Evolutionary conservation across 495 filamentous ascomycete species (phyloP).

Genomic region (Penicillium angulare): DNA sequence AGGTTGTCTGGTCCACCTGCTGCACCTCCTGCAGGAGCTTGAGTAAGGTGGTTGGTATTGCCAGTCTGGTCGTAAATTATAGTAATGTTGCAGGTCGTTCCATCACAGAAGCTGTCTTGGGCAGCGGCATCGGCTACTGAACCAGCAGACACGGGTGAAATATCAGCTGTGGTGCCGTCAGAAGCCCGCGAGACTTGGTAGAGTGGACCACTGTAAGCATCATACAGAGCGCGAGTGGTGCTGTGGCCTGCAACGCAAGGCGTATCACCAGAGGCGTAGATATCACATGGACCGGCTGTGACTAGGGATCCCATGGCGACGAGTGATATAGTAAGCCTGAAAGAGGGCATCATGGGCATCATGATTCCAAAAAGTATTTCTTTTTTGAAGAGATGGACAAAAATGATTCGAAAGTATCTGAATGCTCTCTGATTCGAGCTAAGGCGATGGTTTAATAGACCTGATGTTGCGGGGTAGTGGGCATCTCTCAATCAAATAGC

Average conservation of each 20-base stretch:
- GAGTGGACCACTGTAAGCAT: slow-evolving; percentile 47
- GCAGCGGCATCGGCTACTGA: slow-evolving; percentile 54
- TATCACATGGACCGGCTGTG: slow-evolving; percentile 52
- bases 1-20: slow-evolving; percentile 51
- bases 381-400: not conserved
- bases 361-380: not conserved
- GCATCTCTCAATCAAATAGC: not conserved
- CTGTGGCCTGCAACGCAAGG: slow-evolving; percentile 58
- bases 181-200: slow-evolving; percentile 56
- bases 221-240: slow-evolving; percentile 57
- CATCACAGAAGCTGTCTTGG: slow-evolving; percentile 55
- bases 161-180: slow-evolving; percentile 44
- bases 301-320: slow-evolving; percentile 22
- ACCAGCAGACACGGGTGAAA: slow-evolving; percentile 46
- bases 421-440: not conserved
- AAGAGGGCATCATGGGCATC: not conserved
- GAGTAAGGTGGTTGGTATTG: slow-evolving; percentile 54
- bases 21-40: slow-evolving; percentile 51
- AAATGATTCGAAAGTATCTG: not conserved
- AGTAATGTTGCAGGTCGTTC: slow-evolving; percentile 55
- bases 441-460: not conserved
- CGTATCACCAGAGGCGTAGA: slow-evolving; percentile 52
- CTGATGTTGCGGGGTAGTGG: not conserved
- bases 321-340: not conserved
- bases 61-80: slow-evolving; percentile 61